Evolutionary conservation across 2,329 filamentous ascomycete genomes (phyloP), one percentile per base, ranked within the genome.

Genomic region (Colletotrichum cereale): DNA sequence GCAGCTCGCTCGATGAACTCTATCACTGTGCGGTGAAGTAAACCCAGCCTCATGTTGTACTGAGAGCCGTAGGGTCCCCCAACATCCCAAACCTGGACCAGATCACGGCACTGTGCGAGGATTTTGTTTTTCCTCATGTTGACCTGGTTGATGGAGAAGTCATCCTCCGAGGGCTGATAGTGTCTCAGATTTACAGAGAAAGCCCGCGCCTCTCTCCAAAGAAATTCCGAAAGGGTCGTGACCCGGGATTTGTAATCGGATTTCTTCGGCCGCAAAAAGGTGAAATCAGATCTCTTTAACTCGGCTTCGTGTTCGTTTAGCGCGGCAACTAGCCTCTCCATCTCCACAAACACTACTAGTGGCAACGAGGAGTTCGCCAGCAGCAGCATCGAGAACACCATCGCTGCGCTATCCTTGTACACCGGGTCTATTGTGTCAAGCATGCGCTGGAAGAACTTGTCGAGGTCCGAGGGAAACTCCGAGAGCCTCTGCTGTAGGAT

Each of bases 371-470:
- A 16, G 7, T 53, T 64, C 0, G 60, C 60, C 3, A 77, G 62
- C 21, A 66, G 31, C 8, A 68, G 26, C 4, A 31, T 34, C 2
- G 14, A 36, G 12, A 72, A 68, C 8, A 31, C 40, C 16, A n/a
- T 11, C 5, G 3, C 24, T 0, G 29, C 52, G 0, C 44, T 11
- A 0, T 55, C n/a, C 4, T 12, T 29, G 26, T 75, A 66, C 0
- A 69, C 62, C 0, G 14, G 34, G 4, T 75, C 67, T 1, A 75
- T 64, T 4, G 53, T 66, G 1, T 65, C 50, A 0, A 75, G 38
- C 67, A 75, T 75, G 0, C 71, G 67, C 12, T 64, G 34, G 38
- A 73, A 76, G 1, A 75, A 57, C 2, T 60, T 29, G 6, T 74
- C 53, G 4, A 77, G 73, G 21, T 76, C 73, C 0, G 69, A 47